These are phyloP conservation scores for Hymenoscyphus fructigenus DNA, from an alignment of 2,329 filamentous ascomycete species.

Conservation along the genomic window DNA sequence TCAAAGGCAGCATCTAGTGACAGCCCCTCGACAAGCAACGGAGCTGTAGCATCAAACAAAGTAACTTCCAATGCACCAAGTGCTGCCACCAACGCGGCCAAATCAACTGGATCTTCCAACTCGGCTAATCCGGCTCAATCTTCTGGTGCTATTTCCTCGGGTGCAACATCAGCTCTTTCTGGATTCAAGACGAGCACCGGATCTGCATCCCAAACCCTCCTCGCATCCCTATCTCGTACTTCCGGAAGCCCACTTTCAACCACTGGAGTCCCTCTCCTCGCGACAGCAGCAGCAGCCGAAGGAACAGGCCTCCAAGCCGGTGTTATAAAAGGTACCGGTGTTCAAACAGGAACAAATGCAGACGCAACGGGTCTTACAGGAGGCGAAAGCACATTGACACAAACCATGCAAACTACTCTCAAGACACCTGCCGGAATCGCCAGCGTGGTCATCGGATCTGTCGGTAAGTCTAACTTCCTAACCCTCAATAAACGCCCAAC, in stretches of 20 bases:
- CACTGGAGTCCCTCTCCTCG: neutral
- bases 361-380: constrained; percentile 9
- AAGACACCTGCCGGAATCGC: constrained; percentile 9
- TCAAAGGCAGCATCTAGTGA: neutral
- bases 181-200: neutral
- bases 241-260: neutral
- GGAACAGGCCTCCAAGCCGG: constrained; percentile 10
- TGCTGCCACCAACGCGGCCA: neutral
- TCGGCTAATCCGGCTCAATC: neutral
- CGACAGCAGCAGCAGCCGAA: constrained; percentile 2
- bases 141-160: neutral
- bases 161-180: neutral
- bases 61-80: neutral
- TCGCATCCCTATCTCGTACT: neutral
- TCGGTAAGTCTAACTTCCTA: constrained; percentile 9
- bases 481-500: neutral
- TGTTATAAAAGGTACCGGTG: constrained; percentile 1
- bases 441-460: constrained; percentile 14
- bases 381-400: neutral
- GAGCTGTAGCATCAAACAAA: neutral
- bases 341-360: neutral
- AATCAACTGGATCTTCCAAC: neutral
- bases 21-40: neutral
- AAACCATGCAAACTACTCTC: neutral
- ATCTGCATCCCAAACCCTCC: neutral